Conservation (phyloP, 176 grass and related monocot genomes). For the Cenchrus fungigraminus region DNA sequence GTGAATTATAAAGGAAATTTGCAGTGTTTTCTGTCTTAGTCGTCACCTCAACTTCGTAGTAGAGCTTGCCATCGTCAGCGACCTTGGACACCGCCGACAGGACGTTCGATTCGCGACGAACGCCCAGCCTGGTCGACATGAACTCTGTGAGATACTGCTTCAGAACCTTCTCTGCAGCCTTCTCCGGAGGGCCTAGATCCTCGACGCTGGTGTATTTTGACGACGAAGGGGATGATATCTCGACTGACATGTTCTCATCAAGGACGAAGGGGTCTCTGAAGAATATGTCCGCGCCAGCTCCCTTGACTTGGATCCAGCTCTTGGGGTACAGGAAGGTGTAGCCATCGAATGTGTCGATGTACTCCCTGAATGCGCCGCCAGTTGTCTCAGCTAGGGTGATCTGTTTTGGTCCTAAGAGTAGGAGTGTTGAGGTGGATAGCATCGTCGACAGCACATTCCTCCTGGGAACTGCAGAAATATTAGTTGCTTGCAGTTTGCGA, state of each 20-base stretch:
- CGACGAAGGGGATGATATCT: slow-evolving; percentile 86
- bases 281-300: slow-evolving; percentile 77
- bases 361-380: slow-evolving; percentile 60
- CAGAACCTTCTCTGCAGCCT: slow-evolving; percentile 66
- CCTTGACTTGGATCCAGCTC: slow-evolving; percentile 83
- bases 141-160: slow-evolving; percentile 85
- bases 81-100: slow-evolving; percentile 66
- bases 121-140: slow-evolving; percentile 79
- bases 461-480: slow-evolving; percentile 84
- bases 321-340: slow-evolving; percentile 79
- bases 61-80: slow-evolving; percentile 75
- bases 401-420: slow-evolving; percentile 35
- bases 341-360: slow-evolving; percentile 80
- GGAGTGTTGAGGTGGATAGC: slow-evolving; percentile 61
- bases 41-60: slow-evolving; percentile 93
- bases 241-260: slow-evolving; percentile 80
- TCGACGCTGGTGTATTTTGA: slow-evolving; percentile 60
- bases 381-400: slow-evolving; percentile 52
- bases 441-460: slow-evolving; percentile 65
- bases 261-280: slow-evolving; percentile 71
- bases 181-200: slow-evolving; percentile 69
- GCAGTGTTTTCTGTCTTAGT: neutral
- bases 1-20: neutral
- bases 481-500: slow-evolving; percentile 24
- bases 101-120: slow-evolving; percentile 74